Evolutionary conservation across 2,329 filamentous ascomycete genomes (phyloP), one percentile per base, ranked within the genome.

Genomic region (Lachnellula occidentalis): DNA sequence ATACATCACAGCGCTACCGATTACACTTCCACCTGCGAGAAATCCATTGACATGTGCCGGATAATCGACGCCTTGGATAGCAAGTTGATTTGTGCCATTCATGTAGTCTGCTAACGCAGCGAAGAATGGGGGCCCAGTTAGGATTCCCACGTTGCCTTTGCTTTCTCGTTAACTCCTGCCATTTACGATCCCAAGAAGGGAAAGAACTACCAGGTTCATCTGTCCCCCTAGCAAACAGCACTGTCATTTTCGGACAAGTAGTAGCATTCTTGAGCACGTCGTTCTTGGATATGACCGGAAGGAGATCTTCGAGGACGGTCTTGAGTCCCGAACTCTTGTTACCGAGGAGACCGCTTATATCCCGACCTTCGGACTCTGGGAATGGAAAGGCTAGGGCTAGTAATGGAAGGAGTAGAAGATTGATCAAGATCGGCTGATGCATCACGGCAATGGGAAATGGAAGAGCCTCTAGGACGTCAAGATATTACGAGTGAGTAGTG

Each of bases 61-160:
- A 61, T 82, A 83, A 34, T 76, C 69, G 19, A 82, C 75, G 43
- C 79, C 80, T 66, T 82, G 80, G 11, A 80, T 72, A 2, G 74
- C 75, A 11, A 81, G 64, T 49, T 74, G 73, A 41, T 67, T 68
- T 5, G 66, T 68, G 17, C 74, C 75, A 57, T 80, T 69, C 58
- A 70, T 66, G 11, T 66, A 60, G 9, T 56, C 59, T 22, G 60
- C 64, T 2, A 66, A 50, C 7, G 65, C 63, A 3, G 52, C 59
- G 46, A 66, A 67, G 41, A 66, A 61, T 1, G 64, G 61, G 9
- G 64, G 64, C 0, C 65, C 63, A 1, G 65, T 60, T 9, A 67
- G 27, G 17, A 65, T 52, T 9, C 65, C 65, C 1, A 67, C 65
- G 45, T 67, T 66, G 11, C 63, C 64, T 66, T 37, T 17, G 5